phyloP scores from a whole-genome alignment of 2,329 filamentous ascomycete species.

The Fusarium proliferatum region DNA sequence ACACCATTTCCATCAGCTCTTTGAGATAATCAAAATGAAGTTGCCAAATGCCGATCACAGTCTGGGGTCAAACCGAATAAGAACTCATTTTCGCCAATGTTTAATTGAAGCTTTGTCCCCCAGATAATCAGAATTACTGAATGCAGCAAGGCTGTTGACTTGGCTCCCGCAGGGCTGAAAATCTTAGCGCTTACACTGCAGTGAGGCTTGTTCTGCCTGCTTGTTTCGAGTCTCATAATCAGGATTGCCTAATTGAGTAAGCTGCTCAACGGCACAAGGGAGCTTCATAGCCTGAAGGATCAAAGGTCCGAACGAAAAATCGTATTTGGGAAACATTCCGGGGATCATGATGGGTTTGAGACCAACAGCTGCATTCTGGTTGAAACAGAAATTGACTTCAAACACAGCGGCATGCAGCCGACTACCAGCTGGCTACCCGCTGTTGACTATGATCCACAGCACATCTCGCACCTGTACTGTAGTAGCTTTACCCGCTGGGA shows the following conservation, averaged over 20 bases:
- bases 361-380: not conserved
- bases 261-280: not conserved
- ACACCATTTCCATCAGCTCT: not conserved
- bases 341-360: too few species aligned
- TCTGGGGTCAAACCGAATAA: too few species aligned
- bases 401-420: too few species aligned
- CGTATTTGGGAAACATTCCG: not conserved
- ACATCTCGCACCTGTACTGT: too few species aligned
- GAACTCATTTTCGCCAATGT: not conserved
- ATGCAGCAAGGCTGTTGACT: not conserved
- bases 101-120: not conserved
- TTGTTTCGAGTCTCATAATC: not conserved
- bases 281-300: not conserved
- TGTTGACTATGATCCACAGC: not conserved
- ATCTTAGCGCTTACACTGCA: not conserved
- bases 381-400: not conserved
- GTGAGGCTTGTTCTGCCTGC: not conserved
- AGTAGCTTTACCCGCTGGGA: too few species aligned
- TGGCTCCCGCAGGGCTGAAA: not conserved
- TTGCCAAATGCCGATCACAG: fast-evolving
- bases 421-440: too few species aligned
- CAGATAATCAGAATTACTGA: not conserved
- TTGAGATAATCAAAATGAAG: not conserved
- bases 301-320: not conserved
- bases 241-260: not conserved